These are phyloP conservation scores for Globisporangium rhizosaccharum DNA, from an alignment of 352 stramenopile species.

Conservation along the genomic window DNA sequence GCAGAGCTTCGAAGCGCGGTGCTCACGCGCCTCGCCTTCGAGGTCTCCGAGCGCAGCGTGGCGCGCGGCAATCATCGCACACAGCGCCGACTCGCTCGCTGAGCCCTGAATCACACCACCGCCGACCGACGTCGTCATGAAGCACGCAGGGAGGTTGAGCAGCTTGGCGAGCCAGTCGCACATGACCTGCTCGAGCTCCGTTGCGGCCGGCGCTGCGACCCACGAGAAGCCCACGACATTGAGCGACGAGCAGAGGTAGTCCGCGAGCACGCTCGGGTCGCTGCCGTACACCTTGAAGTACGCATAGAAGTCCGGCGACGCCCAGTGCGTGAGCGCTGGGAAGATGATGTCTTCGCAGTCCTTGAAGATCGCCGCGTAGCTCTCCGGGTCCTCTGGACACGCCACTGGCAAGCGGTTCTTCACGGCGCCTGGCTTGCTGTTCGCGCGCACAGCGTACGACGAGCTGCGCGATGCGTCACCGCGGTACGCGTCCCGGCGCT, in stretches of 20 bases:
- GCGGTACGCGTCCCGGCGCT: too few species aligned
- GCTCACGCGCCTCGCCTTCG: too few species aligned
- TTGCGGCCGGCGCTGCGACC: conserved; percentile 48
- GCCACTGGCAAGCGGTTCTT: conserved; percentile 25
- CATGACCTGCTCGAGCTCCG: conserved; percentile 15
- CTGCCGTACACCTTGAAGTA: conserved; percentile 23
- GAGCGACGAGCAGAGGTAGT: conserved; percentile 46
- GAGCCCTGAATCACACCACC: conserved; percentile 59
- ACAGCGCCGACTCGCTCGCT: conserved; percentile 19
- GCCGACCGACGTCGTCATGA: conserved; percentile 42
- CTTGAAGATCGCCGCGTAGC: conserved; percentile 55
- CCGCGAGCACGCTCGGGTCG: conserved; percentile 54
- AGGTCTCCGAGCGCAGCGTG: too few species aligned
- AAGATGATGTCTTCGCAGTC: conserved; percentile 57
- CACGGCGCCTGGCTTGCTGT: conserved; percentile 36
- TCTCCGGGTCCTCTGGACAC: conserved; percentile 47
- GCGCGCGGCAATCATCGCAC: conserved; percentile 17
- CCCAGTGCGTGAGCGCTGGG: conserved; percentile 64
- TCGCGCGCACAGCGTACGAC: too few species aligned
- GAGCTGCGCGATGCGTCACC: too few species aligned
- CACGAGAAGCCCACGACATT: conserved; percentile 66
- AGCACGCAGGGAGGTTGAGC: conserved; percentile 44
- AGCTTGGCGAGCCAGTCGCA: conserved; percentile 68
- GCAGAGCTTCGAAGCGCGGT: conserved; percentile 21
- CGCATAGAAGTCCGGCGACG: conserved; percentile 56